phyloP scores from a whole-genome alignment of 208 protist genomes.

The Jaenimonas drosophilae region DNA sequence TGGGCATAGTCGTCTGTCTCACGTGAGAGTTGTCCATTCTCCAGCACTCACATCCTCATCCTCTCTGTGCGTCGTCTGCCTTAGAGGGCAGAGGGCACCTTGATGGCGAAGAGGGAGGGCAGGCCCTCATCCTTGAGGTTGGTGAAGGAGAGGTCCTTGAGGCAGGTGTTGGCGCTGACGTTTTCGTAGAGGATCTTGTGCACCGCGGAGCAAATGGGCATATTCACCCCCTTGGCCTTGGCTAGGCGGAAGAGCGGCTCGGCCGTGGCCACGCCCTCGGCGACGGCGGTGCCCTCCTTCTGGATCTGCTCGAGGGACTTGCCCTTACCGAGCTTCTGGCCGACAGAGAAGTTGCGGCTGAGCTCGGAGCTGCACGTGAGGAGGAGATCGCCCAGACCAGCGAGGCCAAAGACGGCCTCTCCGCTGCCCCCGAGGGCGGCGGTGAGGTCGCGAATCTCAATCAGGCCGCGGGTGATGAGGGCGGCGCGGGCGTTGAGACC shows the following conservation, averaged over 20 bases:
- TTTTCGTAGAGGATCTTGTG: slow-evolving; percentile 58
- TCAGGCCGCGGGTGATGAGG: slow-evolving; percentile 69
- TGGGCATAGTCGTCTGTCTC: too few relatives aligned
- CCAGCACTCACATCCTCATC: too few relatives aligned
- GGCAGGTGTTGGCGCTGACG: slow-evolving; percentile 12
- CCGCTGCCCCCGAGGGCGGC: slow-evolving; percentile 64
- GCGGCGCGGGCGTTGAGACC: slow-evolving; percentile 67
- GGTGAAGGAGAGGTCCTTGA: slow-evolving; percentile 13
- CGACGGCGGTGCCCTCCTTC: slow-evolving; percentile 51
- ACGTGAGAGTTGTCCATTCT: too few relatives aligned
- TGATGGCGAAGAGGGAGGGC: slow-evolving; percentile 20
- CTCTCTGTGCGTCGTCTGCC: too few relatives aligned
- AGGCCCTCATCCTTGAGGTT: slow-evolving; percentile 50
- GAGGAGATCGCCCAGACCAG: slow-evolving; percentile 81
- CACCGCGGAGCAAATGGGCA: slow-evolving; percentile 64
- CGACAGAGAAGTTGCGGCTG: slow-evolving; percentile 84
- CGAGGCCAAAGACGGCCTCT: slow-evolving; percentile 77
- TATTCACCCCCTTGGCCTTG: slow-evolving; percentile 27
- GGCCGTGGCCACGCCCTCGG: slow-evolving; percentile 68
- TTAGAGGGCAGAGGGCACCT: too few relatives aligned
- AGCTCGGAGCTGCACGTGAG: slow-evolving; percentile 86
- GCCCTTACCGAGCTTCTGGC: slow-evolving; percentile 64
- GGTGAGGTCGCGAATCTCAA: slow-evolving; percentile 82
- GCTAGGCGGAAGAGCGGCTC: slow-evolving; percentile 63
- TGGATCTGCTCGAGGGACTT: slow-evolving; percentile 56